These are phyloP conservation scores for Corchorus capsularis DNA, from an alignment of 345 rosid genomes.

Conservation along the genomic window DNA sequence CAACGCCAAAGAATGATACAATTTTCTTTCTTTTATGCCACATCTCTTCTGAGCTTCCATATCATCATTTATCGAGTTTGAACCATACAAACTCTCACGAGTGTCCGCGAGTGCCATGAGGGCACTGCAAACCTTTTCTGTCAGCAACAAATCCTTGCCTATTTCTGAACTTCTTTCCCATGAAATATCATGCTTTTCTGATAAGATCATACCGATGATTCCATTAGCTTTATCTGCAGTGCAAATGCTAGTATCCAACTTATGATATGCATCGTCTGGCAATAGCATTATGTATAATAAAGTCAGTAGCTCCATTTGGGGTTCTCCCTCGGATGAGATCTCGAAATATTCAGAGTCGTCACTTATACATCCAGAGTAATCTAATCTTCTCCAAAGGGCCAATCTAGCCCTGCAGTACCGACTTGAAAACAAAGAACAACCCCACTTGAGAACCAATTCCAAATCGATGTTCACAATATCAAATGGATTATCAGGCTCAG, in stretches of 20 bases:
- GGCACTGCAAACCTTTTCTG: constrained; percentile 61
- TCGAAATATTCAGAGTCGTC: constrained; percentile 77
- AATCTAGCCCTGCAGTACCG: constrained; percentile 68
- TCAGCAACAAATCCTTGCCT: constrained; percentile 47
- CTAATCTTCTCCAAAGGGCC: constrained; percentile 69
- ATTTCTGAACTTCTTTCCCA: constrained; percentile 37
- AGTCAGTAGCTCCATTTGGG: constrained; percentile 69
- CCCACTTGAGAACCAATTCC: constrained; percentile 73
- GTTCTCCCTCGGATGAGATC: constrained; percentile 66
- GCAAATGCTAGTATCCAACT: constrained; percentile 52
- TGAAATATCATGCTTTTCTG: constrained; percentile 34
- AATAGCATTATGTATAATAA: constrained; percentile 60
- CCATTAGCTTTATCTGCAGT: constrained; percentile 31
- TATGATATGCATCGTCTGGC: constrained; percentile 47
- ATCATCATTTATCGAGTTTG: constrained; percentile 48
- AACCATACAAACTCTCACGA: constrained; percentile 64
- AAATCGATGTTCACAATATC: constrained; percentile 85
- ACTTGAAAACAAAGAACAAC: constrained; percentile 56
- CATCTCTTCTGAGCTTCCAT: constrained; percentile 41
- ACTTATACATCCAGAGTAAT: constrained; percentile 60
- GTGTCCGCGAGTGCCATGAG: constrained; percentile 63
- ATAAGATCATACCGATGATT: constrained; percentile 33
- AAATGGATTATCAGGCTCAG: constrained; percentile 69
- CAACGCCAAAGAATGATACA: constrained; percentile 58
- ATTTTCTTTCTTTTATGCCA: constrained; percentile 48